A percentile compares a stretch with the other conserved stretches of the same genome.
Conservation (phyloP, 495 filamentous ascomycete species). For the Bombardia bombarda region DNA sequence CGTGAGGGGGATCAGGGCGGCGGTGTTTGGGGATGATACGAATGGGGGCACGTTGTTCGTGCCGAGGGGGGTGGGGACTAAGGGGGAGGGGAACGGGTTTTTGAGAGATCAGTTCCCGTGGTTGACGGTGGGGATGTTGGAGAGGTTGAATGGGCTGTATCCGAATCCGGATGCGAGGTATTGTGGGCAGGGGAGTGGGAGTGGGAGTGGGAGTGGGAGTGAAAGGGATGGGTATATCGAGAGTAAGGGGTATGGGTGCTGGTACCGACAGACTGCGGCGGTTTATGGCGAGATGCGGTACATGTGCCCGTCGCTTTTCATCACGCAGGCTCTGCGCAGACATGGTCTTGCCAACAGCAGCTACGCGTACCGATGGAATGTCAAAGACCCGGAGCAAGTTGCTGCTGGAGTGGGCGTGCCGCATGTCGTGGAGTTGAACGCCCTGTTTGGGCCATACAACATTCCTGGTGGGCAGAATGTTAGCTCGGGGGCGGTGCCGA, state of each 20-base stretch:
- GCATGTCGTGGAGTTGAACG: constrained; percentile 54
- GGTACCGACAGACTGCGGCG: constrained; percentile 52
- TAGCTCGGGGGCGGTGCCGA: constrained; percentile 29
- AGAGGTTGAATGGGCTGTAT: constrained; percentile 51
- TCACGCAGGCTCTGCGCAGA: constrained; percentile 37
- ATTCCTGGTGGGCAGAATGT: too few species aligned
- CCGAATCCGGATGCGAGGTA: constrained; percentile 31
- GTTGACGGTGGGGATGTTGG: constrained; percentile 44
- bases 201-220: too few species aligned
- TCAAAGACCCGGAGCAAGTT: constrained; percentile 42
- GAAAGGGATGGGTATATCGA: too few species aligned
- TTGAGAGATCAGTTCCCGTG: constrained; percentile 55
- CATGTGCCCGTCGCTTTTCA: constrained; percentile 56
- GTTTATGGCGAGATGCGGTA: constrained; percentile 72
- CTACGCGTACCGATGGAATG: constrained; percentile 63
- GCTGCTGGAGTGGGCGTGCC: constrained; percentile 49
- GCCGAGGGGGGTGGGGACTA: constrained; percentile 37
- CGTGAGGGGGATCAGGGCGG: constrained; percentile 59
- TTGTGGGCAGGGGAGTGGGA: too few species aligned
- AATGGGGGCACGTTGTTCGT: constrained; percentile 65
- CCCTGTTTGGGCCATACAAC: constrained; percentile 47
- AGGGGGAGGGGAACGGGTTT: constrained; percentile 45
- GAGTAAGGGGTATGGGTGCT: constrained; percentile 36
- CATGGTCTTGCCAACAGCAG: constrained; percentile 29
- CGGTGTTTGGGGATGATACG: constrained; percentile 62